Base-by-base conservation (phyloP, 768 basidiomycete species). In the Mycena sanguinolenta region DNA sequence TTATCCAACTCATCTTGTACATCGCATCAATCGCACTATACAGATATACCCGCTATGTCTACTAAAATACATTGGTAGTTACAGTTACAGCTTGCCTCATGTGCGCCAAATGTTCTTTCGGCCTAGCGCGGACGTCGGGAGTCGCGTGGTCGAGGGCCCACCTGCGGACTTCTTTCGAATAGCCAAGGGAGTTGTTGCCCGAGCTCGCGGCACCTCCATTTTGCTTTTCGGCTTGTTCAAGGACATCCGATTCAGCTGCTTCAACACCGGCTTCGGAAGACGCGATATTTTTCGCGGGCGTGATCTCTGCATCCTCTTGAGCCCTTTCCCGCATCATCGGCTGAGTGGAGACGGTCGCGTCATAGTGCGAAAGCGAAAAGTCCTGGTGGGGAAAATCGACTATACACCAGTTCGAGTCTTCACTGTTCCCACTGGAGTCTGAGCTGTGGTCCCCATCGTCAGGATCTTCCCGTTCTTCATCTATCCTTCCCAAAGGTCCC, bases 231-330 rank as follows among this genome's bases (percentile, higher is more conserved):
- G 32, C 46, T 72, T 69, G 49, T 27, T 67, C 52, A 68, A 61
- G 34, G 77, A 75, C 42, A 75, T 65, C 54, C 76, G 69, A 58
- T 62, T 76, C 60, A 76, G 39, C 16, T 70, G 71, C 46, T 75
- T 74, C 36, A 76, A 58, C 16, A 77, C 75, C 16, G 77, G 76
- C 34, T 75, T 73, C 23, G 78, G 77, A 36, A 78, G 74, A 19
- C 70, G 75, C 32, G 76, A 77, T 59, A 67, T 72, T 38, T 63
- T 70, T 60, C 7, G 50, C 60, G 3, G 68, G 59, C 16, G 65
- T 14, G 16, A 28, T 34, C 32, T 70, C 60, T 27, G 23, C 63
- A 3, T 58, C 61, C 17, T 39, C 55, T 12, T 39, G 46, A 14
- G 25, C 46, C 52, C 57, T 63, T 39, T 64, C 62, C 7, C 54